Evolutionary conservation across 2,329 filamentous ascomycete species (phyloP).

Genomic region (Aspergillus arachidicola): DNA sequence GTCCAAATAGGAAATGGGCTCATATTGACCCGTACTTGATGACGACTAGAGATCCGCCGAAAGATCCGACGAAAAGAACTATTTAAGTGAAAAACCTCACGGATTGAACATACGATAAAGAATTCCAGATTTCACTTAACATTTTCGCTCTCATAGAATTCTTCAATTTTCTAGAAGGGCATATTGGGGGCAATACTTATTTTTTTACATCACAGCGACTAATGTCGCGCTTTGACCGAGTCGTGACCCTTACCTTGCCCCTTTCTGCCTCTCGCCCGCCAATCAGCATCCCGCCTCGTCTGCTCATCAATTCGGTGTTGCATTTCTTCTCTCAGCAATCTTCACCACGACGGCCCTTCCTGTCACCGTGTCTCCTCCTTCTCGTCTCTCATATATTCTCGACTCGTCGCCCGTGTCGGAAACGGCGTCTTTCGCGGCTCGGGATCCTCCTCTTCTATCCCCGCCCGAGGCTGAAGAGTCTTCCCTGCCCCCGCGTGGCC

Average conservation of each 20-base stretch:
- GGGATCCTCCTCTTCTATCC: slow-evolving; percentile 33
- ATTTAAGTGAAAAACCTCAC: not conserved
- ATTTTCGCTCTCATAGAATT: not conserved
- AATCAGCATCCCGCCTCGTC: slow-evolving; percentile 20
- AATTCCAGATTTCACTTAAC: not conserved
- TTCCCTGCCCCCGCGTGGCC: slow-evolving; percentile 18
- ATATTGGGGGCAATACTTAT: not conserved
- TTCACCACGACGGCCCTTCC: slow-evolving; percentile 12
- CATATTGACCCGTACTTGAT: not conserved
- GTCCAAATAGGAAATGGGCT: not conserved
- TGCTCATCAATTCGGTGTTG: not conserved
- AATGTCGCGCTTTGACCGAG: slow-evolving; percentile 26
- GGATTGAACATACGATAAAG: too few species aligned
- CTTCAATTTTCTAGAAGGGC: not conserved
- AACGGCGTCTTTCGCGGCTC: slow-evolving; percentile 29
- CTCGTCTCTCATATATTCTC: slow-evolving; percentile 7
- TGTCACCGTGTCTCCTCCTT: slow-evolving; percentile 12
- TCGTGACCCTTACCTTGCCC: slow-evolving; percentile 24
- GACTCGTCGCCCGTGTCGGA: slow-evolving; percentile 21
- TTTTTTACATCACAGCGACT: not conserved
- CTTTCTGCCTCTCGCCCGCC: slow-evolving; percentile 26
- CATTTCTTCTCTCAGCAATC: slow-evolving; percentile 7
- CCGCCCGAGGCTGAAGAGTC: slow-evolving; percentile 42
- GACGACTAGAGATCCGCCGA: not conserved
- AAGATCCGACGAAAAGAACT: not conserved